Conservation (phyloP, 202 grass and related monocot genomes). For the Cymbopogon flexuosus region DNA sequence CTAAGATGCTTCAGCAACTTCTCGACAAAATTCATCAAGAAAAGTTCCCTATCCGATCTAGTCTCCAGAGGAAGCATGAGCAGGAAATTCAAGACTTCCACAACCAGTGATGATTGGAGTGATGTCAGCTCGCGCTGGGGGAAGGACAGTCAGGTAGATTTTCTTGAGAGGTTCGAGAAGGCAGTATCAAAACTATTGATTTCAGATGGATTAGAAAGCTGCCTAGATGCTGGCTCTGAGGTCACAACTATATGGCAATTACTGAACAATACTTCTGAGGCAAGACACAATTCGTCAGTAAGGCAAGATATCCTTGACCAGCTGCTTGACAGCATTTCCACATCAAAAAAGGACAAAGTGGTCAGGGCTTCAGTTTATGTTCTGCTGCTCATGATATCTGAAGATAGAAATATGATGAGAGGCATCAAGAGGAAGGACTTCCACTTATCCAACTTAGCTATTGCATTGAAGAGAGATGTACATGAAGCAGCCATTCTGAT, state of each 20-base stretch:
- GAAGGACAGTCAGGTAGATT: conserved; percentile 62
- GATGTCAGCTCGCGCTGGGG: conserved; percentile 56
- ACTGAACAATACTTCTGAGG: conserved; percentile 52
- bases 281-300: conserved; percentile 44
- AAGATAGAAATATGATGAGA: conserved; percentile 87
- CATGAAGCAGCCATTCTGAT: conserved; percentile 90
- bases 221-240: conserved; percentile 63
- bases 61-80: conserved; percentile 68
- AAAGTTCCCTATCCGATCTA: conserved; percentile 47
- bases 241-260: conserved; percentile 80
- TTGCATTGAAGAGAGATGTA: conserved; percentile 80
- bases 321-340: conserved; percentile 70
- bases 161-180: conserved; percentile 75
- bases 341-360: conserved; percentile 75
- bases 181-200: conserved; percentile 63
- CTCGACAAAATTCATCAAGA: conserved; percentile 70
- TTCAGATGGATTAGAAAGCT: conserved; percentile 47
- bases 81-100: conserved; percentile 60
- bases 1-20: conserved; percentile 90
- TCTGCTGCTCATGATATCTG: conserved; percentile 80
- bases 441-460: conserved; percentile 69
- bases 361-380: conserved; percentile 73
- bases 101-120: conserved; percentile 65
- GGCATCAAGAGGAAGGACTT: conserved; percentile 84
- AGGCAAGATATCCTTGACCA: conserved; percentile 87